A percentile compares a stretch with the other conserved stretches of the same genome.
Evolutionary conservation across 805 yeast species (phyloP).

Genomic region (Wickerhamiella domercqiae): DNA sequence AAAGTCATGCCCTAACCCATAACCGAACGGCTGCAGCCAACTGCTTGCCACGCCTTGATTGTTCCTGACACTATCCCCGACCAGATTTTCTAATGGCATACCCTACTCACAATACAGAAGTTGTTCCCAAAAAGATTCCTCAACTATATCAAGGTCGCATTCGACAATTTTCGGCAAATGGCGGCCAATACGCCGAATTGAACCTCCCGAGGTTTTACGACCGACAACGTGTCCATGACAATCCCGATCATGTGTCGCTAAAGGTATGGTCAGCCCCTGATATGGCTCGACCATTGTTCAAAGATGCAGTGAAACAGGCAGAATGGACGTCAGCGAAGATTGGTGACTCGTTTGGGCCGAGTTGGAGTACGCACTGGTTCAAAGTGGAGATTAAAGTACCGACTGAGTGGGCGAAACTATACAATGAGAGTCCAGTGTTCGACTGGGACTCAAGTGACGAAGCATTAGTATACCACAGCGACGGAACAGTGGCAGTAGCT

Average conservation of each 20-base stretch:
- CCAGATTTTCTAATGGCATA: too few relatives aligned
- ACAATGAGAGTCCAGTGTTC: constrained; percentile 41
- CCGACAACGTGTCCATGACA: constrained; percentile 34
- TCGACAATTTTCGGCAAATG: constrained; percentile 53
- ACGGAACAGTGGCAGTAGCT: constrained; percentile 65
- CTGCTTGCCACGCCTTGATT: too few relatives aligned
- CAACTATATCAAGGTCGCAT: constrained; percentile 56
- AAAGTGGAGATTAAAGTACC: constrained; percentile 54
- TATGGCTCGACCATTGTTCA: constrained; percentile 46
- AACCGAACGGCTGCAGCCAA: too few relatives aligned
- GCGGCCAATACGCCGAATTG: constrained; percentile 58
- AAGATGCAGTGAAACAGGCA: constrained; percentile 43
- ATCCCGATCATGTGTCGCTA: constrained; percentile 36
- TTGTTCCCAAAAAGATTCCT: constrained; percentile 65
- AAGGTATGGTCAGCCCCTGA: constrained; percentile 63
- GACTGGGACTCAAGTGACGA: constrained; percentile 83
- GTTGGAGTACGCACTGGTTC: constrained; percentile 97
- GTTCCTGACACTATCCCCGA: too few relatives aligned
- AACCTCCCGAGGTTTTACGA: constrained; percentile 77
- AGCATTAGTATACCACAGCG: constrained; percentile 56
- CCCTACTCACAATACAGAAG: constrained; percentile 28
- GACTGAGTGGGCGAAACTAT: constrained; percentile 34
- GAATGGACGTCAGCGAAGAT: constrained; percentile 28
- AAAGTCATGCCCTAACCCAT: too few relatives aligned
- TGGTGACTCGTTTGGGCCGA: constrained; percentile 78